Evolutionary conservation across 2,329 filamentous ascomycete species (phyloP).

Genomic region (Cordyceps militaris): DNA sequence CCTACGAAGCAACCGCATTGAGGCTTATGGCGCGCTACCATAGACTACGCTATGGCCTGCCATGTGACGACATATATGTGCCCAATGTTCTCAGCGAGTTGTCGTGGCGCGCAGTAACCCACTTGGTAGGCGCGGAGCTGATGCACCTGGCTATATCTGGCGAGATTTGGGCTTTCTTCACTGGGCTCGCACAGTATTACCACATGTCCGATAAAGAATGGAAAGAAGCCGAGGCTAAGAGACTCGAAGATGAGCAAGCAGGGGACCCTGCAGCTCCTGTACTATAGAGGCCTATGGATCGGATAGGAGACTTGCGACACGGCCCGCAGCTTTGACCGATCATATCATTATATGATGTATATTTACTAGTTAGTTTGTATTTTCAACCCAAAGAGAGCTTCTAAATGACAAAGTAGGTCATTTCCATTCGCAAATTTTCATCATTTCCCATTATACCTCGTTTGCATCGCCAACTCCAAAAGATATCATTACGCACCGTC

Average conservation of each 20-base stretch:
- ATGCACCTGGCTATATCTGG: slow-evolving; percentile 37
- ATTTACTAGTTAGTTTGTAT: not conserved
- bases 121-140: slow-evolving; percentile 40
- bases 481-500: slow-evolving; percentile 5
- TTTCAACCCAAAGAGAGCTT: not conserved
- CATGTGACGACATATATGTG: slow-evolving; percentile 32
- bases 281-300: not conserved
- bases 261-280: not conserved
- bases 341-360: not conserved
- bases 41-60: slow-evolving; percentile 31
- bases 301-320: not conserved
- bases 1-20: slow-evolving; percentile 40
- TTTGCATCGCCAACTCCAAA: slow-evolving; percentile 6
- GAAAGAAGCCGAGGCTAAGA: slow-evolving; percentile 26
- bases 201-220: slow-evolving; percentile 39
- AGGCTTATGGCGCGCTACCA: slow-evolving; percentile 39
- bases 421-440: not conserved
- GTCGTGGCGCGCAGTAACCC: slow-evolving; percentile 33
- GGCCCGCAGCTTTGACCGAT: not conserved
- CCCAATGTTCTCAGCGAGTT: slow-evolving; percentile 30
- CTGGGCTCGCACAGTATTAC: slow-evolving; percentile 30
- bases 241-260: not conserved
- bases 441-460: slow-evolving; percentile 5
- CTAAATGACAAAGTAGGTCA: not conserved
- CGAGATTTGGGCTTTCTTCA: slow-evolving; percentile 39